These are phyloP conservation scores for Botrytis fabae DNA, from an alignment of 2,329 filamentous ascomycete genomes.

Conservation along the genomic window DNA sequence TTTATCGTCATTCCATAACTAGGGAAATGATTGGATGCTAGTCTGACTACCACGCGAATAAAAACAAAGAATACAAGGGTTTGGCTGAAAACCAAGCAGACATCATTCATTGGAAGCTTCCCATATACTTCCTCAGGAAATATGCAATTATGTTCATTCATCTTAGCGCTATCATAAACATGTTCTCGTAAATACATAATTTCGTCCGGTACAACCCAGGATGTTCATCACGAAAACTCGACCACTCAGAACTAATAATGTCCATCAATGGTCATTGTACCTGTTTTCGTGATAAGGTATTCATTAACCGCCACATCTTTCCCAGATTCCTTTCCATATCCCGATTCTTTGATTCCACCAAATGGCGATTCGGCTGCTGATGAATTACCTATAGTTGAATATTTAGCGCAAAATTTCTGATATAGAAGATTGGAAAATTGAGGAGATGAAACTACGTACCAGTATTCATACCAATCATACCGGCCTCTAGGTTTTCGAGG, in stretches of 20 bases:
- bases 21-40: not conserved
- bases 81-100: not conserved
- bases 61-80: rapidly evolving
- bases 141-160: not conserved
- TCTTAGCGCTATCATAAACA: not conserved
- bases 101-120: not conserved
- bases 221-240: not conserved
- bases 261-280: constrained; percentile 60
- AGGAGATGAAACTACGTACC: constrained; percentile 44
- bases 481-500: constrained; percentile 66
- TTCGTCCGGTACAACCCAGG: not conserved
- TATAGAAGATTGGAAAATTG: no score
- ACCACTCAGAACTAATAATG: constrained; percentile 46
- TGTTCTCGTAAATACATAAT: not conserved
- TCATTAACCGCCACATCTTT: constrained; percentile 65
- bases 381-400: constrained; percentile 50
- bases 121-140: not conserved
- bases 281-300: constrained; percentile 65
- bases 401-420: constrained; percentile 7
- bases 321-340: constrained; percentile 67
- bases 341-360: constrained; percentile 66
- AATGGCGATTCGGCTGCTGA: constrained; percentile 67
- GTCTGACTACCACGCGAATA: rapidly evolving
- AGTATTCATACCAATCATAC: constrained; percentile 68
- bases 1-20: not conserved